A percentile compares a stretch with the other conserved stretches of the same genome.
phyloP scores from a whole-genome alignment of 176 grass and related monocot genomes.

The Oryza rufipogon region DNA sequence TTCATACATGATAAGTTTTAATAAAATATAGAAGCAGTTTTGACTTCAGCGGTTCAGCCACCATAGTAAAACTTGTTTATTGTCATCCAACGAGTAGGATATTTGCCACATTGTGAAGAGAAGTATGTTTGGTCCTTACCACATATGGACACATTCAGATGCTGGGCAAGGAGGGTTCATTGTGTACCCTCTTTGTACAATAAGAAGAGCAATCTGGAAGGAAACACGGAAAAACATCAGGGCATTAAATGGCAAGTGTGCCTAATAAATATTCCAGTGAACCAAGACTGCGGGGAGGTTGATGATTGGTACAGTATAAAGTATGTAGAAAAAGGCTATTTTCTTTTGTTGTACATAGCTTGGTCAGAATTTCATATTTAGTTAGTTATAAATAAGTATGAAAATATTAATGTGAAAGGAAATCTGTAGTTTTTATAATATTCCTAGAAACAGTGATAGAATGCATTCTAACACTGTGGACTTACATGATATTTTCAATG shows the following conservation, averaged over 20 bases:
- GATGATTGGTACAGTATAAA: no score
- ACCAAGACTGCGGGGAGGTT: no score
- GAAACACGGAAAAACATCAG: conserved; percentile 29
- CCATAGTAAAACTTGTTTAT: background rate
- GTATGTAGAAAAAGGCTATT: no score
- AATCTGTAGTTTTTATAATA: no score
- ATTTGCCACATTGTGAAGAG: background rate
- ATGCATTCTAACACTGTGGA: no score
- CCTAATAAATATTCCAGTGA: background rate
- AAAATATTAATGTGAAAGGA: no score
- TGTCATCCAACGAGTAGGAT: conserved; percentile 18
- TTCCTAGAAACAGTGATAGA: no score
- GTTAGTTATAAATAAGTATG: no score
- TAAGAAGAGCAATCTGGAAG: conserved; percentile 93
- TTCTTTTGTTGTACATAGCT: no score
- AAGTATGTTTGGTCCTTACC: conserved; percentile 67
- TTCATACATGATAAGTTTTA: background rate
- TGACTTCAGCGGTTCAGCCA: conserved; percentile 2
- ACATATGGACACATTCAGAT: conserved; percentile 92
- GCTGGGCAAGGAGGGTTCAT: conserved; percentile 92
- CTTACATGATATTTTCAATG: no score
- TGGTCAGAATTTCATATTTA: no score
- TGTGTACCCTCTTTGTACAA: conserved; percentile 90
- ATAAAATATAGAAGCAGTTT: background rate
- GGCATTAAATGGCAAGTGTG: conserved; percentile 1